A percentile compares a stretch with the other conserved stretches of the same genome.
Evolutionary conservation across 1,284 basidiomycete species (phyloP).

Genomic region (Phellinidium pouzarii): DNA sequence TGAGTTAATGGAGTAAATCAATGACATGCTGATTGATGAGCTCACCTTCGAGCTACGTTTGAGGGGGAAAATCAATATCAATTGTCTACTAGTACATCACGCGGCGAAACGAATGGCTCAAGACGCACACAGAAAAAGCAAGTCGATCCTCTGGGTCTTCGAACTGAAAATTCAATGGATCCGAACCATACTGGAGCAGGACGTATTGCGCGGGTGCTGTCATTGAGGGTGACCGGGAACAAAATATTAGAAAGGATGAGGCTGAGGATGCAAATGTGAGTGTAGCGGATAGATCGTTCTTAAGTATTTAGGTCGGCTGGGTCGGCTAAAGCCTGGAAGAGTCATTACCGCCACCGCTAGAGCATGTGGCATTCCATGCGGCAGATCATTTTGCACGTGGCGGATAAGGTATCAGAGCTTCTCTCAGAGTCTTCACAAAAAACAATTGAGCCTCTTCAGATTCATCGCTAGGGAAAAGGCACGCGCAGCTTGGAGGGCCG

Average conservation of each 20-base stretch:
- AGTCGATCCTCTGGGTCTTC: slow-evolving; percentile 53
- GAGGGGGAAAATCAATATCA: neutral
- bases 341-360: slow-evolving; percentile 10
- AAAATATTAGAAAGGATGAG: slow-evolving; percentile 20
- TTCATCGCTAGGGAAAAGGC: slow-evolving; percentile 1
- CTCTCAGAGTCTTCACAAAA: neutral
- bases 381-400: slow-evolving; percentile 5
- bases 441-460: neutral
- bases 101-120: neutral
- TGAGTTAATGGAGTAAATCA: neutral
- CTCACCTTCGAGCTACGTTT: neutral
- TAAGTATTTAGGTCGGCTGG: slow-evolving; percentile 7
- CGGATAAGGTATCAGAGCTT: slow-evolving; percentile 13
- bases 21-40: neutral
- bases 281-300: slow-evolving; percentile 2
- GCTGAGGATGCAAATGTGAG: slow-evolving; percentile 21
- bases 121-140: slow-evolving; percentile 61
- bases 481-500: slow-evolving; percentile 7
- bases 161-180: slow-evolving; percentile 53
- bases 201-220: slow-evolving; percentile 37
- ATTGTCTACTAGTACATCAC: neutral
- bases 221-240: slow-evolving; percentile 18
- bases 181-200: slow-evolving; percentile 56
- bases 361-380: slow-evolving; percentile 14
- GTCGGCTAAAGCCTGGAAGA: neutral